Evolutionary conservation across 257 asterid genomes (phyloP), one percentile per base, ranked within the genome.

Genomic region (Striga asiatica): DNA sequence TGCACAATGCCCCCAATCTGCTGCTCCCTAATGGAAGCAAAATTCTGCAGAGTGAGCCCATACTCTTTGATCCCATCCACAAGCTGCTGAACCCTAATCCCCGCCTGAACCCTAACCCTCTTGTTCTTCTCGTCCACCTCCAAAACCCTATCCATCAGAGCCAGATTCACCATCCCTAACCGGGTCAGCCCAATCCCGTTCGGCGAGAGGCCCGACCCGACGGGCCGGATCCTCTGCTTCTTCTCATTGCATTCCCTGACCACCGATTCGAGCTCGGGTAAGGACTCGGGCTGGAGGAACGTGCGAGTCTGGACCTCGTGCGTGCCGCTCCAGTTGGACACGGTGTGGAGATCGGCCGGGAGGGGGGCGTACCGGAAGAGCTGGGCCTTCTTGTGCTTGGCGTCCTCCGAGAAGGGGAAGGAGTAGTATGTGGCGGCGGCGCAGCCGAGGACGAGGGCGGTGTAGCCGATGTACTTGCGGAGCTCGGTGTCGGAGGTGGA

Each of bases 1-100:
- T 91, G 98, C 27, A 91, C 58, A 76, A 87, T 87, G 68, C 98
- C 98, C 60, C 95, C 98, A 71, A 91, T 74, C 76, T 87, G 98
- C 67, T 91, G 98, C 66, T 91, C 98, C 53, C 94, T 78, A 46
- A 91, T 91, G 2, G 98, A 91, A 1, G 98, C 95, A 58, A 91
- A 91, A 68, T 91, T 91, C 81, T 91, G 97, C 67, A 91, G 56
- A 28, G 98, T 91, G 35, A 91, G 73, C 31, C 95, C 95, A 70
- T 71, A 57, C 3, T 84, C 88, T 61, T 91, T 82, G 58, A 87
- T 78, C 73, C 80, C 94, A 77, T 91, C 97, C 29, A 91, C 97
- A 52, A 87, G 93, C 75, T 84, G 77, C 81, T 87, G 98, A 71
- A 91, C 98, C 74, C 97, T 74, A 34, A 82, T 88, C 62, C 98